These are phyloP conservation scores for Hyparrhenia diplandra DNA, from an alignment of 176 grass and related monocot genomes.

Conservation along the genomic window DNA sequence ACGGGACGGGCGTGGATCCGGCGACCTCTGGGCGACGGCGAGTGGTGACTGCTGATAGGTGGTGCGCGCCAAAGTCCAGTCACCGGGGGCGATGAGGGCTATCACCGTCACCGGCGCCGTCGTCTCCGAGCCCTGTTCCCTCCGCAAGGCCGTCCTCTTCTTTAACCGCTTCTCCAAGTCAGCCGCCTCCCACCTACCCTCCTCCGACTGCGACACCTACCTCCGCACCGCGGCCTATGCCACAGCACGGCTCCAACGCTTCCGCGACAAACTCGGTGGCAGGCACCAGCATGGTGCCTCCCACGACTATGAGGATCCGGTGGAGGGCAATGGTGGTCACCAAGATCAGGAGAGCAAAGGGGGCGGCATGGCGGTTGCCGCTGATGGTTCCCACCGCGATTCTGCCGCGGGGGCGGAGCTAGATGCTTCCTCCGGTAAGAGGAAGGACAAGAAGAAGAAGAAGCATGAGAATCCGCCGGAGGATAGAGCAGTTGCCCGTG, in stretches of 20 bases:
- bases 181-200: not conserved
- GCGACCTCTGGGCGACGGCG: too few species aligned
- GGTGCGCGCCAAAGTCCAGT: too few species aligned
- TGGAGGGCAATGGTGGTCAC: not conserved
- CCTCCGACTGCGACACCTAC: slow-evolving; percentile 27
- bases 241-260: not conserved
- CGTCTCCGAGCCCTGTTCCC: slow-evolving; percentile 17
- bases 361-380: not conserved
- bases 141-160: not conserved
- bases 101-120: slow-evolving; percentile 27
- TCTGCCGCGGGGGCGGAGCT: not conserved
- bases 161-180: not conserved
- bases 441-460: not conserved
- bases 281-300: not conserved
- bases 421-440: not conserved
- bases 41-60: too few species aligned
- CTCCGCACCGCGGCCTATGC: not conserved
- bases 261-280: not conserved
- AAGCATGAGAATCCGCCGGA: not conserved
- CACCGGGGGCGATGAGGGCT: slow-evolving; percentile 30
- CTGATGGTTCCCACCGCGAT: not conserved
- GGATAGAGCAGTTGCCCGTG: not conserved
- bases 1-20: too few species aligned
- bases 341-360: not conserved
- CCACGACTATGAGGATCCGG: not conserved